Base-by-base conservation (phyloP, 176 grass and related monocot genomes). In the Cymbopogon citratus region DNA sequence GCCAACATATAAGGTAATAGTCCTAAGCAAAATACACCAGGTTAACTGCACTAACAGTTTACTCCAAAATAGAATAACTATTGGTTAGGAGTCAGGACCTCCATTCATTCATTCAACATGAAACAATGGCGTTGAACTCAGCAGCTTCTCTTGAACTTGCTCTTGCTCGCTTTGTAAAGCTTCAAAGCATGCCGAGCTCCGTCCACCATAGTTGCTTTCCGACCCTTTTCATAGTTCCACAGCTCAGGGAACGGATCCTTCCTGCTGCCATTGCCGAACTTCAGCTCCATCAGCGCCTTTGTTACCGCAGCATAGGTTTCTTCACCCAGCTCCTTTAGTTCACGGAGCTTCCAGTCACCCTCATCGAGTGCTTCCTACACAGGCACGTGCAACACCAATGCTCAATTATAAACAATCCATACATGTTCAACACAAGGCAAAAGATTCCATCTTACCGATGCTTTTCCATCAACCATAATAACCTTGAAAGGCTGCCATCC, bases 401-500 rank as follows among this genome's bases (percentile, higher is more conserved):
- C 64, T 84, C 27, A 19, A 45, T 75, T 24, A 68, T 23, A 25
- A 70, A 72, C 39, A 83, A 64, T 57, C 16, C 9, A 13, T 19
- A 61, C 40, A 9, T 12, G 78, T 19, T 10, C 4, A 61, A 61
- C 2, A 59, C 78, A 0, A 68, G 48, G 66, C 7, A 74, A 45
- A 45, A 49, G 11, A 60, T 86, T 89, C 24, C 2, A 63, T 29
- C 69, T 45, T 83, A 86, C 86, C 89, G 46, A 25, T 13, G 13
- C 29, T 80, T 91, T 87, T 63, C 90, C 87, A 23, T 87, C 74
- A 25, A 77, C 33, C 33, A 60, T 40, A 70, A 79, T 66, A 33
- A 49, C 48, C 77, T 69, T 87, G 43, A 92, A 98, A 74, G 95
- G 92, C 40, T 80, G 65, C 95, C 92, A 98, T 29, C 71, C 69